These are phyloP conservation scores for Hyaloscypha hepaticicola DNA, from an alignment of 495 filamentous ascomycete genomes.

Conservation along the genomic window DNA sequence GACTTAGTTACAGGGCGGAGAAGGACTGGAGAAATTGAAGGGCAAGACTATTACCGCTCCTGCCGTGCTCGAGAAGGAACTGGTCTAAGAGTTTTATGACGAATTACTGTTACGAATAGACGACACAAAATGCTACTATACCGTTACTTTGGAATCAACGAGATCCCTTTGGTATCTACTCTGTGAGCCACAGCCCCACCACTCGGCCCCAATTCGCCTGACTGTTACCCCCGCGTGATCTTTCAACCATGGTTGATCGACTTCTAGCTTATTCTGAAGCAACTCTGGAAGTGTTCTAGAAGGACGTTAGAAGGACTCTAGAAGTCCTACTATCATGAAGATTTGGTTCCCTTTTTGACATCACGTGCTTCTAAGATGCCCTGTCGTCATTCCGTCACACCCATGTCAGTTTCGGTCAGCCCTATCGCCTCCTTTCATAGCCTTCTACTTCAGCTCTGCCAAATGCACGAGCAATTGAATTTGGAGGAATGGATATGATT, in stretches of 20 bases:
- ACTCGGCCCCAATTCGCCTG: background rate
- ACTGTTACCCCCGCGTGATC: background rate
- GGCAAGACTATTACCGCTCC: constrained; percentile 73
- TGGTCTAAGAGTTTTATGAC: constrained; percentile 10
- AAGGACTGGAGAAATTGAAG: constrained; percentile 78
- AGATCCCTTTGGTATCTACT: background rate
- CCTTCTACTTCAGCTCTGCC: background rate
- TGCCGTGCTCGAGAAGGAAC: constrained; percentile 74
- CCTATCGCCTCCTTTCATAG: background rate
- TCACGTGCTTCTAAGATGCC: background rate
- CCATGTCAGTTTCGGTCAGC: background rate
- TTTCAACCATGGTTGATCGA: background rate
- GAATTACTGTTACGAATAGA: background rate
- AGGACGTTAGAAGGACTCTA: background rate
- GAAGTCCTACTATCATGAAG: background rate
- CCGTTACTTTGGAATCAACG: background rate
- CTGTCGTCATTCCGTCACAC: background rate
- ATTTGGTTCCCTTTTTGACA: background rate
- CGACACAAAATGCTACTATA: background rate
- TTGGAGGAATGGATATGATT: background rate
- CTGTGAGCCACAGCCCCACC: background rate
- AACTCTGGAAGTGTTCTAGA: background rate
- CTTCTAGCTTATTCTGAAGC: background rate
- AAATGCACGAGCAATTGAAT: background rate
- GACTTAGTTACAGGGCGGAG: constrained; percentile 65